Evolutionary conservation across 2,329 filamentous ascomycete species (phyloP), one percentile per base, ranked within the genome.

Genomic region (Botryotinia globosa): DNA sequence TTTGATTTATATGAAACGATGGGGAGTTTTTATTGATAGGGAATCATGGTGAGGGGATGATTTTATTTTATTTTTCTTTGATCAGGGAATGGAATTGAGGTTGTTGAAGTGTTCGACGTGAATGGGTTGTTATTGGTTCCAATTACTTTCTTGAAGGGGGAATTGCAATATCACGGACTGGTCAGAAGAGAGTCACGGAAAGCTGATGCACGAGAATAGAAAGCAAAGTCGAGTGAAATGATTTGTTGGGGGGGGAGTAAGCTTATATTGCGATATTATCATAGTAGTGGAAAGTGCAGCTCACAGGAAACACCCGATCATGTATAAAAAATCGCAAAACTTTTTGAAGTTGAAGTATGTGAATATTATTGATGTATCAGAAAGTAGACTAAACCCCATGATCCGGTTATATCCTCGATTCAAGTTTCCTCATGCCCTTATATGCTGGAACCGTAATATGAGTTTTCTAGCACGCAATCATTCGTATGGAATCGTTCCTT

Each of bases 361-460:
- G 6, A 8, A 29, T 29, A 54, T 29, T 3, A 29, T 18, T 18
- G 25, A 16, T 54, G n/a, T 0, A 29, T 4, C n/a, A 54, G 51
- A 29, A 54, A 16, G 2, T 29, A 29, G 2, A 4, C 18, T 54
- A 6, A 29, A 4, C 0, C 51, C 6, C 51, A 56, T 29, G 51
- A 56, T 29, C 29, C 14, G 0, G 0, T 4, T 4, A 29, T 1
- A 18, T 16, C 6, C 6, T 32, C 1, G 6, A 32, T 18, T 18
- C 12, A 16, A 29, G 0, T 56, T 1, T 0, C 14, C 3, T 29
- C 14, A 9, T 29, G 1, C 7, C 14, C 1, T 56, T 56, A 0
- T 56, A 18, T 56, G 51, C n/a, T 18, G 0, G 3, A 29, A 29
- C n/a, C 5, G 25, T 14, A 0, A 29, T 8, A 7, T 18, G 6